Percentiles rank a stretch among this genome's conserved stretches.
phyloP scores from a whole-genome alignment of 169 alveolate genomes.

The Eimeria maxima region DNA sequence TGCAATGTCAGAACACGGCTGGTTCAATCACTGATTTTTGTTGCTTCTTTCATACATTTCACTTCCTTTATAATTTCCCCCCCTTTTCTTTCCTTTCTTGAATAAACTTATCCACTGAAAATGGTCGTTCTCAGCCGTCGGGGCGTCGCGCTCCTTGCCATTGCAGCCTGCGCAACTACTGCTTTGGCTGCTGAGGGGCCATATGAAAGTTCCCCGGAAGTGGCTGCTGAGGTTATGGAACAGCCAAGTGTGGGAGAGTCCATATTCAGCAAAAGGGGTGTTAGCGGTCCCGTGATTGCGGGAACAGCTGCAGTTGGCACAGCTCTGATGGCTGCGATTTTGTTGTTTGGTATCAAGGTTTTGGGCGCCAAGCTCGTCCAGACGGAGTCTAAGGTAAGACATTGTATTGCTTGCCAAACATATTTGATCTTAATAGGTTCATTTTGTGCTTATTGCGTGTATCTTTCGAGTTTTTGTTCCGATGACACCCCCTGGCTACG shows the following conservation, averaged over 20 bases:
- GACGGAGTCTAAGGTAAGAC: neutral
- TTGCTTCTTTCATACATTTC: neutral
- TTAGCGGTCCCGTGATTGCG: neutral
- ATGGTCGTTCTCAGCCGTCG: conserved; percentile 51
- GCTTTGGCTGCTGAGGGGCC: conserved; percentile 65
- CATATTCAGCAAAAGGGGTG: neutral
- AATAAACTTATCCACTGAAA: neutral
- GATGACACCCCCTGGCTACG: too few relatives aligned
- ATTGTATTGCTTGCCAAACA: neutral
- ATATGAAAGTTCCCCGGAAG: neutral
- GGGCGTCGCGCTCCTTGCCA: conserved; percentile 20
- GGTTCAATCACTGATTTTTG: neutral
- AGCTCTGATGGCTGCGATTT: conserved; percentile 9
- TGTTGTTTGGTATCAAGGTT: neutral
- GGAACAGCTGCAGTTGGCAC: conserved; percentile 5
- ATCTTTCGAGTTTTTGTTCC: too few relatives aligned
- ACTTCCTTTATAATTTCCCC: neutral
- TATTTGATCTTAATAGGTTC: neutral
- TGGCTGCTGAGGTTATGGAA: neutral
- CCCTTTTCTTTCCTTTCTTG: neutral
- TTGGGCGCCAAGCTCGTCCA: conserved; percentile 11
- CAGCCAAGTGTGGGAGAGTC: too few relatives aligned
- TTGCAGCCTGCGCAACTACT: conserved; percentile 51
- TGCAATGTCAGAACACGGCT: neutral
- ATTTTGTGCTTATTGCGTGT: neutral